Base-by-base conservation (phyloP, 202 grass and related monocot genomes). In the Musa balbisiana region DNA sequence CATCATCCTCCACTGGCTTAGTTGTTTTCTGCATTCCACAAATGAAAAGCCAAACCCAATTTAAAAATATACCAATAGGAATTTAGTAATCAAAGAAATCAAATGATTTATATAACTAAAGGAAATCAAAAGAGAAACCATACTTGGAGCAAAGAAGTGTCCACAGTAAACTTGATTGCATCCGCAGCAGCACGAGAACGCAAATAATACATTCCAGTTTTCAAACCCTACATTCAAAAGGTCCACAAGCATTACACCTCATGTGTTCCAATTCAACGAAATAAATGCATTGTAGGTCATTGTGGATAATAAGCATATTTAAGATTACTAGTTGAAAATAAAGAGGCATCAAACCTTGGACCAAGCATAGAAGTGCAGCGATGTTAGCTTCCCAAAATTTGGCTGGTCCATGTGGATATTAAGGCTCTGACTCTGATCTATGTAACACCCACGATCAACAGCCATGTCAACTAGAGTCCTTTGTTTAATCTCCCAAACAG, bases 401-500 rank as follows among this genome's bases (percentile, higher is more conserved):
- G 94, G 49, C 73, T 98, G 94, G 60, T 98, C 94, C 90, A 98
- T 98, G 81, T 98, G 94, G 13, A 98, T 90, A 80, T 93, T 98
- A 60, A 98, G 88, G 74, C 94, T 98, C 73, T 98, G 94, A 65
- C 94, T 98, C 74, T 98, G 94, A 78, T 98, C 94, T 64, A 98
- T 98, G 24, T 89, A 98, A 73, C 91, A 98, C 55, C 94, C 94
- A 73, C 94, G 94, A 80, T 93, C 94, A 67, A 93, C 84, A 16
- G 94, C 88, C 94, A 98, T 98, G 77, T 98, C 94, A 74, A 98
- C 94, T 58, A 98, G 81, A 24, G 88, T 98, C 87, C 89, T 98
- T 86, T 98, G 94, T 85, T 98, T 98, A 29, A 98, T 98, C 87
- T 98, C 94, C 94, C 94, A 98, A 50, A 98, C 94, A 56, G 94